phyloP scores from a whole-genome alignment of 768 basidiomycete species.

The Leccinum disarticulatum region DNA sequence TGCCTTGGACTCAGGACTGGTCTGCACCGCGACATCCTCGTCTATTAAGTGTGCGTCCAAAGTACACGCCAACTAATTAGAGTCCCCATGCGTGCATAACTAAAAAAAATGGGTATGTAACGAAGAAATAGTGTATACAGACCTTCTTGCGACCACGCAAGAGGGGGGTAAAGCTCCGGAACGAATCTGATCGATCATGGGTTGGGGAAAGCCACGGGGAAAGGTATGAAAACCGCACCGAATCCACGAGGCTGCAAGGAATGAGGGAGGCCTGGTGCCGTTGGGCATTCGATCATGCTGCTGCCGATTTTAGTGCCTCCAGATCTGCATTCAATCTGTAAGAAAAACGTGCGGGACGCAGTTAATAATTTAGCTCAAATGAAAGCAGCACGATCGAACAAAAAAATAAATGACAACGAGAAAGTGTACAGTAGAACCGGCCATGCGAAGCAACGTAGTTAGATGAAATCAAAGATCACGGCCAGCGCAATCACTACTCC shows the following conservation, averaged over 20 bases:
- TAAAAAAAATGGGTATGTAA: constrained; percentile 28
- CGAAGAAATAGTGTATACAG: constrained; percentile 29
- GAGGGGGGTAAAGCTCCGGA: constrained; percentile 1
- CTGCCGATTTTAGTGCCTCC: constrained; percentile 43
- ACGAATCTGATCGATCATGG: constrained; percentile 17
- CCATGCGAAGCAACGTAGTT: constrained; percentile 26
- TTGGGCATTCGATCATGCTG: constrained; percentile 25
- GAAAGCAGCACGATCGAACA: constrained; percentile 14
- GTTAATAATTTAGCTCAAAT: constrained; percentile 41
- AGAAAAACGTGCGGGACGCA: constrained; percentile 24
- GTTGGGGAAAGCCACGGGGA: constrained; percentile 22
- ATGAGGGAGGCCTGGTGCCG: constrained; percentile 6
- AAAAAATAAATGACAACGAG: constrained; percentile 12
- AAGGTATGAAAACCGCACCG: constrained; percentile 29
- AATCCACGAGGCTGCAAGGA: constrained; percentile 36
- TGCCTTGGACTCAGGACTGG: neutral
- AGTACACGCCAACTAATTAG: constrained; percentile 26
- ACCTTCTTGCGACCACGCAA: constrained; percentile 8
- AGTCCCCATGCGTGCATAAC: constrained; percentile 24
- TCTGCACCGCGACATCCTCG: neutral
- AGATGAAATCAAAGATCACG: constrained; percentile 54
- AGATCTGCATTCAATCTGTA: constrained; percentile 70
- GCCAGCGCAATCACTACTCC: constrained; percentile 52
- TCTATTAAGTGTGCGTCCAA: constrained; percentile 16
- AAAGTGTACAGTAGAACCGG: constrained; percentile 22